Conservation (phyloP, 2,329 filamentous ascomycete genomes). For the Cyphellophora attinorum region DNA sequence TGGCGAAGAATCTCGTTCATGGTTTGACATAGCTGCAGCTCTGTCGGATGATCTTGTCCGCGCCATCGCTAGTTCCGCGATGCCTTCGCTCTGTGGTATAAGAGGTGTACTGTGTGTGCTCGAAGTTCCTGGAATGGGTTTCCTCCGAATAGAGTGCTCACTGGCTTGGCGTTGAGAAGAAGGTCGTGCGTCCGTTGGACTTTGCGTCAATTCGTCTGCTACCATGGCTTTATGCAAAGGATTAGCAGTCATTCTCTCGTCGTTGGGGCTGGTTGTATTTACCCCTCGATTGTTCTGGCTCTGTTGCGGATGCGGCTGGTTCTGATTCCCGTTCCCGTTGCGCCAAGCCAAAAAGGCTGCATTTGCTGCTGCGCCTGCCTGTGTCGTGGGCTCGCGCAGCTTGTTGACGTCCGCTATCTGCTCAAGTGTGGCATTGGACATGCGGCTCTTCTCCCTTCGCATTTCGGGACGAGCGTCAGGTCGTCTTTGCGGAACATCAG, state of each 20-base stretch:
- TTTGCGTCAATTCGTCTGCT: conserved; percentile 16
- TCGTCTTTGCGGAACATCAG: conserved; percentile 57
- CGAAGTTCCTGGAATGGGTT: conserved; percentile 38
- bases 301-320: too few species aligned
- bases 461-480: conserved; percentile 69
- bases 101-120: conserved; percentile 11
- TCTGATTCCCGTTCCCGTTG: conserved; percentile 22
- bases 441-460: conserved; percentile 69
- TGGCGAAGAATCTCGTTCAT: conserved; percentile 55
- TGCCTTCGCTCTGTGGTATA: conserved; percentile 2
- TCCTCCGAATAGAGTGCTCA: conserved; percentile 37
- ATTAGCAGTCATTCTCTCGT: conserved; percentile 18
- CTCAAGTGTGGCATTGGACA: conserved; percentile 71
- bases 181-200: conserved; percentile 11
- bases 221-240: conserved; percentile 22
- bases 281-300: too few species aligned
- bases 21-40: conserved; percentile 31
- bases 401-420: conserved; percentile 67
- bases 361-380: conserved; percentile 29
- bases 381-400: conserved; percentile 26
- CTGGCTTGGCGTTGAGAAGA: conserved; percentile 11
- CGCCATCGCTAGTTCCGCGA: too few species aligned
- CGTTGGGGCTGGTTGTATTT: conserved; percentile 22
- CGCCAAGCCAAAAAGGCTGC: conserved; percentile 34
- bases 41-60: conserved; percentile 27